Percentiles rank a stretch among this genome's conserved stretches.
phyloP scores from a whole-genome alignment of 768 basidiomycete genomes.

The Lactarius sanguifluus region DNA sequence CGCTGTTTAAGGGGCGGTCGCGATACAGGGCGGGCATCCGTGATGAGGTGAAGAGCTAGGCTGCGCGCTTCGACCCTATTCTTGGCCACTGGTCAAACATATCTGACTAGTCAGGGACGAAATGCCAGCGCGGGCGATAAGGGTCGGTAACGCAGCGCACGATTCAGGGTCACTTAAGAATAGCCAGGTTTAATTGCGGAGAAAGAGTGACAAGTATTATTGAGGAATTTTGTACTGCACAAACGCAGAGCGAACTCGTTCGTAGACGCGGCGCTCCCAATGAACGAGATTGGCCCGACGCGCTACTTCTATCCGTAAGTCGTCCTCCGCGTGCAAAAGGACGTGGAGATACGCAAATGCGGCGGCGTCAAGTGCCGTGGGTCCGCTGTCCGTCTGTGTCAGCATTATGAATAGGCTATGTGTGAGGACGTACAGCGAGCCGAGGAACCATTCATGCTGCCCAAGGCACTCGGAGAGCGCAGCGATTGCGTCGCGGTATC shows the following conservation, averaged over 20 bases:
- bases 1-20: neutral
- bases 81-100: neutral
- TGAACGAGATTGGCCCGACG: constrained; percentile 74
- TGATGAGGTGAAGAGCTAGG: neutral
- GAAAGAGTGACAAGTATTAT: constrained; percentile 1
- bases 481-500: constrained; percentile 69
- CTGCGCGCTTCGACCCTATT: neutral
- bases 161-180: neutral
- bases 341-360: constrained; percentile 79
- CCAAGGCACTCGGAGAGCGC: constrained; percentile 75
- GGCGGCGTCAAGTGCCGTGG: constrained; percentile 80
- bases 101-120: neutral
- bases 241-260: constrained; percentile 53
- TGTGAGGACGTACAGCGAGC: constrained; percentile 53
- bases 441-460: constrained; percentile 79
- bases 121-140: neutral
- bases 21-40: neutral
- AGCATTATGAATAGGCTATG: neutral
- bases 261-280: constrained; percentile 73
- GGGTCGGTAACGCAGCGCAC: constrained; percentile 13
- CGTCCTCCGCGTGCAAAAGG: constrained; percentile 48
- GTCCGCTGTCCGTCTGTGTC: constrained; percentile 46
- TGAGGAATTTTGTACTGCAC: constrained; percentile 10
- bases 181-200: constrained; percentile 1
- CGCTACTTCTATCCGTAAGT: constrained; percentile 62